phyloP scores from a whole-genome alignment of 2,329 filamentous ascomycete genomes.

The Sphaceloma murrayae region DNA sequence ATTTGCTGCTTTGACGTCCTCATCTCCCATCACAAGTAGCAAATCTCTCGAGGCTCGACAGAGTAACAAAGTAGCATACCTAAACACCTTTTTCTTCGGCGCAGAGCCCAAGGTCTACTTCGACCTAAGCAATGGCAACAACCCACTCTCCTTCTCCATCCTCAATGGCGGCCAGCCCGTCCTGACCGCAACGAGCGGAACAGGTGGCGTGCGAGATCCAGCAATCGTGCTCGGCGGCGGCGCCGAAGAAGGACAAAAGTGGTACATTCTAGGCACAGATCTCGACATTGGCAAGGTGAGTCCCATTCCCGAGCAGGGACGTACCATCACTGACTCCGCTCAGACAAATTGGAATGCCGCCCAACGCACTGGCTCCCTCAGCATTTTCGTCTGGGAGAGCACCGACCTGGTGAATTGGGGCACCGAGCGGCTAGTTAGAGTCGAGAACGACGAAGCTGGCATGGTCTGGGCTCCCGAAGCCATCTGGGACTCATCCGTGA shows the following conservation, averaged over 20 bases:
- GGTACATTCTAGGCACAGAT: constrained; percentile 49
- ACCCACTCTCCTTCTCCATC: constrained; percentile 40
- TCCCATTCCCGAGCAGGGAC: constrained; percentile 22
- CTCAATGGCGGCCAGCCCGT: constrained; percentile 43
- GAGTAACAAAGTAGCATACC: constrained; percentile 1
- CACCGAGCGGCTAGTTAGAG: constrained; percentile 40
- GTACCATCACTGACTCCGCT: constrained; percentile 31
- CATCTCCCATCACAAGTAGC: neutral
- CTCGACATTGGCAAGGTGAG: constrained; percentile 36
- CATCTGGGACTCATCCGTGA: constrained; percentile 42
- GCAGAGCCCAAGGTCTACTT: constrained; percentile 16
- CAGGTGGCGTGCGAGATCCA: constrained; percentile 45
- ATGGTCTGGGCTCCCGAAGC: constrained; percentile 53
- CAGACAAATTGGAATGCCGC: constrained; percentile 40
- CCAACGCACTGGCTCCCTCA: constrained; percentile 42
- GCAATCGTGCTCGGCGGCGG: constrained; percentile 42
- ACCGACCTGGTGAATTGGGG: constrained; percentile 44
- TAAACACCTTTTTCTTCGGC: constrained; percentile 14
- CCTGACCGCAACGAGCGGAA: constrained; percentile 42
- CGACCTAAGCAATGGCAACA: constrained; percentile 44
- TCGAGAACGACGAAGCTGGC: constrained; percentile 45
- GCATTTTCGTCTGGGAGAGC: constrained; percentile 49
- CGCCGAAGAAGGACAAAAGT: constrained; percentile 40
- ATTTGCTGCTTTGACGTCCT: neutral
- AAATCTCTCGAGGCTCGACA: neutral